Evolutionary conservation across 345 rosid species (phyloP).

Genomic region (Acer saccharum): DNA sequence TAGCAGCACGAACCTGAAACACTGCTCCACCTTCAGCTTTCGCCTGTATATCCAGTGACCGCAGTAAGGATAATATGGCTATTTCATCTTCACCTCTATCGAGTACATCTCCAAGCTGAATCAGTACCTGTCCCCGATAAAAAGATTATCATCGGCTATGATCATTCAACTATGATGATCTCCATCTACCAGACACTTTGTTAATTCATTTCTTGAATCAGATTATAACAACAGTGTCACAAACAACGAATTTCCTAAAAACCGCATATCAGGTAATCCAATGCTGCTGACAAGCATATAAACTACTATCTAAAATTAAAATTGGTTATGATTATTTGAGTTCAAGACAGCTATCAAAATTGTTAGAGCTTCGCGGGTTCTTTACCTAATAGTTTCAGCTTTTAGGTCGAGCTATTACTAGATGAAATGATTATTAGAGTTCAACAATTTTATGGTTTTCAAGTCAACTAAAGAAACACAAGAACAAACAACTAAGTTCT

Average conservation of each 20-base stretch:
- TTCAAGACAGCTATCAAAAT: neutral
- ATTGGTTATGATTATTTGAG: neutral
- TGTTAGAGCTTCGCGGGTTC: neutral
- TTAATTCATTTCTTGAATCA: neutral
- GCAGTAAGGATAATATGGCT: constrained; percentile 76
- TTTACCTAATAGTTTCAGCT: neutral
- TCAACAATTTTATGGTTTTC: too few relatives aligned
- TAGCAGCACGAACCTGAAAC: constrained; percentile 65
- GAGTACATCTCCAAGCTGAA: constrained; percentile 93
- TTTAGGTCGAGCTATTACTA: neutral
- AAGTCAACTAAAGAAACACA: neutral
- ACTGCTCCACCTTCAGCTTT: constrained; percentile 89
- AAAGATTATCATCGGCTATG: neutral
- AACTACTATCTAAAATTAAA: neutral
- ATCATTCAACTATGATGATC: constrained; percentile 13
- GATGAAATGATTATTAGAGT: too few relatives aligned
- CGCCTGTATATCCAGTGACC: constrained; percentile 73
- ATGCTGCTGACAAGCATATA: neutral
- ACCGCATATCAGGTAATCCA: neutral
- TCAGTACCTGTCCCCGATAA: constrained; percentile 50
- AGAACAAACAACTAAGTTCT: neutral
- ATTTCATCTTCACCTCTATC: constrained; percentile 90
- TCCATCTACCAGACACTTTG: neutral
- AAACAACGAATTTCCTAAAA: neutral
- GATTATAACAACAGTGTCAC: neutral